Evolutionary conservation across 169 alveolate genomes (phyloP).

Genomic region (Plasmodium cynomolgi): DNA sequence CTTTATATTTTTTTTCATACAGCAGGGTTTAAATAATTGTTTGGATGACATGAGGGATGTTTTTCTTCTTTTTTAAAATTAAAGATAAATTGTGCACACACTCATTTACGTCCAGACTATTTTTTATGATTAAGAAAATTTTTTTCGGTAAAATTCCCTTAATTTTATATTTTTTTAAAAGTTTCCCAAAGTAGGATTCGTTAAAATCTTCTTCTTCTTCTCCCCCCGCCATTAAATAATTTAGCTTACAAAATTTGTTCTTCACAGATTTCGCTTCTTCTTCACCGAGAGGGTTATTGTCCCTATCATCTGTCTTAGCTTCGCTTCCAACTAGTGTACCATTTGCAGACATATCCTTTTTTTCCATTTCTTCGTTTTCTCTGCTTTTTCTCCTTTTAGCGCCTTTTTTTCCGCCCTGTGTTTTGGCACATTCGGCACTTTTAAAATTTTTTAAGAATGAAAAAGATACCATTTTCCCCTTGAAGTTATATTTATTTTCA

Average conservation of each 20-base stretch:
- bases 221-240: background rate
- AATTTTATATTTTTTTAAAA: constrained; percentile 58
- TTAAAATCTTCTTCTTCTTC: constrained; percentile 31
- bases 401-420: background rate
- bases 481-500: constrained; percentile 45
- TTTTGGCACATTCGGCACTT: background rate
- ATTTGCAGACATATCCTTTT: background rate
- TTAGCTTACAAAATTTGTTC: constrained; percentile 27
- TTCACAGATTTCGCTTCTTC: constrained; percentile 4
- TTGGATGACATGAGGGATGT: constrained; percentile 65
- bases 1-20: constrained; percentile 68
- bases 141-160: constrained; percentile 69
- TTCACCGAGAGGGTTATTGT: background rate
- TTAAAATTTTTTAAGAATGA: constrained; percentile 30
- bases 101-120: constrained; percentile 68
- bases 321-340: background rate
- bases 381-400: background rate
- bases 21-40: constrained; percentile 53
- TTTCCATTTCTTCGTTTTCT: background rate
- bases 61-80: constrained; percentile 60
- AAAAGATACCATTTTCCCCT: constrained; percentile 7
- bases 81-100: constrained; percentile 58
- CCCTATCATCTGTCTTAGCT: background rate
- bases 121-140: constrained; percentile 50
- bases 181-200: constrained; percentile 19